Base-by-base conservation (phyloP, 2,329 filamentous ascomycete species). In the Aciculosporium take region DNA sequence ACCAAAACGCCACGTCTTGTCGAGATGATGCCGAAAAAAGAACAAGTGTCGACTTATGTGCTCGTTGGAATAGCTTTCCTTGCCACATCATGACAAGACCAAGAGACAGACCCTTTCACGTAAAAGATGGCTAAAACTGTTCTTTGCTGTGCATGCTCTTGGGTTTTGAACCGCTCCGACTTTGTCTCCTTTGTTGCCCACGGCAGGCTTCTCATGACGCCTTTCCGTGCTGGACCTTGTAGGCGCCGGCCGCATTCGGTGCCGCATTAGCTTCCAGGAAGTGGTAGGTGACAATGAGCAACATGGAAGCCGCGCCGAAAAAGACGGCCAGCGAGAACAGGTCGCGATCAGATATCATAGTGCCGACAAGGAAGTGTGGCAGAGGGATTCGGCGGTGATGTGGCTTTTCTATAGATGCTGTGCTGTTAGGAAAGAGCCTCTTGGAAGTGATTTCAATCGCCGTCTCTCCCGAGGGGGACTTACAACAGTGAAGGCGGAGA, bases 251-350 rank as follows among this genome's bases (percentile, higher is more conserved):
- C 13, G 37, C 31, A 12, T 51, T 46, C 8, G 45, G 34, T 20
- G 45, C 35, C 27, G 85, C 76, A 58, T 98, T 96, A 67, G 94
- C 76, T 61, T 96, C 89, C 54, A 98, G 79, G 66, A 93, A 96
- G 63, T 96, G 87, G 65, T 98, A 96, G 23, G 94, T 65, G 24
- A 98, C 79, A 50, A 96, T 95, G 47, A 98, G 73, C 34, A 95
- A 69, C 84, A 96, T 89, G 48, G 89, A 79, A 31, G 80, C 75
- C 42, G 79, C 83, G 66, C 91, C 91, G 45, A 98, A 83, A 61
- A 95, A 89, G 61, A 96, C 79, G 61, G 91, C 88, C 24, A 98
- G 76, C 48, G 75, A 75, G 72, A 96, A 95, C 54, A 98, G 80
- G 50, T 91, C 80, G 61, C 74, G 69, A 76, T 98, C 91, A 60